Evolutionary conservation across 2,329 filamentous ascomycete genomes (phyloP).

Genomic region (Pseudogymnoascus sp.): DNA sequence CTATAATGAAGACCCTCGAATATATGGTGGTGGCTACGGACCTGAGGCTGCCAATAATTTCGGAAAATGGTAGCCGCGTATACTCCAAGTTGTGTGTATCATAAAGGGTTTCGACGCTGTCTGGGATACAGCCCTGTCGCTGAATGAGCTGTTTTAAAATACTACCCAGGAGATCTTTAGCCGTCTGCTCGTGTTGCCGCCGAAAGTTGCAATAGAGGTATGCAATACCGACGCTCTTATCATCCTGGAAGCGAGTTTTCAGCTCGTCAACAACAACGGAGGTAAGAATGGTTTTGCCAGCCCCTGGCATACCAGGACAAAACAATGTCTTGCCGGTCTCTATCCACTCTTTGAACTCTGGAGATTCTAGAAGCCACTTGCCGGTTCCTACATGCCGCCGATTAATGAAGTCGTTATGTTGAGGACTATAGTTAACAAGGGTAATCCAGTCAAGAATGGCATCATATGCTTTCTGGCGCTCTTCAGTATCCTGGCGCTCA

Average conservation of each 20-base stretch:
- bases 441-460: background rate
- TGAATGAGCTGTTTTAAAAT: conserved; percentile 34
- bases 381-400: conserved; percentile 12
- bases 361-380: conserved; percentile 14
- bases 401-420: conserved; percentile 10
- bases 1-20: conserved; percentile 15
- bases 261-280: conserved; percentile 38
- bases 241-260: conserved; percentile 15
- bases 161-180: conserved; percentile 27
- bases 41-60: conserved; percentile 20
- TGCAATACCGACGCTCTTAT: conserved; percentile 30
- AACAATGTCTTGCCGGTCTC: conserved; percentile 30
- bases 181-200: conserved; percentile 32
- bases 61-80: conserved; percentile 23
- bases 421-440: conserved; percentile 21
- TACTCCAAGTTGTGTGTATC: conserved; percentile 15
- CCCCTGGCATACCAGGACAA: conserved; percentile 41
- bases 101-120: conserved; percentile 26
- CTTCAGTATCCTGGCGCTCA: background rate
- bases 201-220: conserved; percentile 42
- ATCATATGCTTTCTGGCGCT: background rate
- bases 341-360: conserved; percentile 12
- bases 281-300: conserved; percentile 40
- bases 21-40: conserved; percentile 17
- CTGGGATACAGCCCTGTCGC: conserved; percentile 21